Conservation (phyloP, 2,329 filamentous ascomycete genomes). For the Phyllachora maydis region DNA sequence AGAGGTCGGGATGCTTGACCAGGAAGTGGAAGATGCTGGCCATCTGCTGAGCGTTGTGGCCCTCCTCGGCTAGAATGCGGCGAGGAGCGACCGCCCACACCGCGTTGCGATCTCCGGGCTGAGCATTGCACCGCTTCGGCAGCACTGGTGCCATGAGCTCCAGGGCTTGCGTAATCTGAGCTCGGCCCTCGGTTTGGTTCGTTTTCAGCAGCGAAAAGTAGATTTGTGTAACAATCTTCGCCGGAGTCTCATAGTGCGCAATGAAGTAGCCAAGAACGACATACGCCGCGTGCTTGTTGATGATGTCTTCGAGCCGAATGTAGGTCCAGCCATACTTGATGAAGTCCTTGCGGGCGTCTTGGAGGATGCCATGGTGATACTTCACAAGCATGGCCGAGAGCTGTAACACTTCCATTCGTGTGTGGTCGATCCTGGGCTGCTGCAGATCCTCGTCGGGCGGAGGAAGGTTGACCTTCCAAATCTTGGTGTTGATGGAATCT, state of each 20-base stretch:
- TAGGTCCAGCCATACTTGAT: conserved; percentile 99
- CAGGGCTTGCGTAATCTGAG: conserved; percentile 80
- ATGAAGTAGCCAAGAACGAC: conserved; percentile 97
- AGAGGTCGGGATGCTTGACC: conserved; percentile 76
- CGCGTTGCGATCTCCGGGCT: conserved; percentile 50
- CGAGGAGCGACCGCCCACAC: conserved; percentile 81
- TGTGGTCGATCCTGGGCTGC: conserved; percentile 82
- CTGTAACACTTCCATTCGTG: conserved; percentile 86
- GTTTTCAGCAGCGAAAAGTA: conserved; percentile 82
- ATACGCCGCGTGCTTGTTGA: conserved; percentile 97
- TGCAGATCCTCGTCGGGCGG: conserved; percentile 67
- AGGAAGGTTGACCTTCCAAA: conserved; percentile 79
- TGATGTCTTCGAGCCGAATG: conserved; percentile 92
- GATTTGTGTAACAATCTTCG: conserved; percentile 89
- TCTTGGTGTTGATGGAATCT: conserved; percentile 73
- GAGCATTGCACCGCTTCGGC: conserved; percentile 57
- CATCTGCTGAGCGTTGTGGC: conserved; percentile 85
- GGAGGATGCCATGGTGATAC: conserved; percentile 71
- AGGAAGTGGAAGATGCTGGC: conserved; percentile 96
- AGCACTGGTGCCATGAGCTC: conserved; percentile 91
- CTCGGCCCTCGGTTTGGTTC: conserved; percentile 84
- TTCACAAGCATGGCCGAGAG: conserved; percentile 90
- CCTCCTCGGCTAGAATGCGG: conserved; percentile 82
- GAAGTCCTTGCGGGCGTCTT: conserved; percentile 88
- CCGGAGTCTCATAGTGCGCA: conserved; percentile 83